Evolutionary conservation across 2,329 filamentous ascomycete species (phyloP), one percentile per base, ranked within the genome.

Genomic region (Pseudogymnoascus sp.): DNA sequence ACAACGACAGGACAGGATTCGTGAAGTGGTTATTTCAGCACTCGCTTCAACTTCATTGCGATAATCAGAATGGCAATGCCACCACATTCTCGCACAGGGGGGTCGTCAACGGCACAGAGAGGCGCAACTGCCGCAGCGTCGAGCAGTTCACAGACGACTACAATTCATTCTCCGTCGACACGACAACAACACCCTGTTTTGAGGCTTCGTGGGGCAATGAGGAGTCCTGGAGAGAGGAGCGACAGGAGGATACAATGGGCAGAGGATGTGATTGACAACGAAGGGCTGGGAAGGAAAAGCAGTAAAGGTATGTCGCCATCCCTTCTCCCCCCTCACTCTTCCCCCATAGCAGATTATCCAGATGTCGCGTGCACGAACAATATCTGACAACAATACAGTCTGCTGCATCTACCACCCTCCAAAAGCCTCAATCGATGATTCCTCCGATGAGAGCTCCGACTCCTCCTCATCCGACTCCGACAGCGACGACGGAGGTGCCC

Each of bases 341-440:
- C 28, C 21, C 8, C 21, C 21, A 25, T 18, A 44, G 10, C 40
- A 44, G 18, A 44, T 44, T 12, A 21, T 44, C 16, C 18, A 40
- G 5, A 40, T 23, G n/a, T 14, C 21, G 21, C 12, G 12, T 14
- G 42, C 42, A 42, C 37, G 25, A 59, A 34, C 25, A 44, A 40
- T 28, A 34, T 14, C 37, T 63, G 59, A 56, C 38, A 38, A 61
- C 5, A 8, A 40, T 37, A 64, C 66, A 96, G 95, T 97, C n/a
- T 99, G 95, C 82, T 99, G 95, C 76, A 99, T 99, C 75, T 99
- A 97, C 78, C 93, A 97, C 78, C 89, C 89, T 65, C 88, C 91
- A 5, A 89, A 89, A 69, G 84, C 82, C 10, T 86, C 91, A 3
- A 91, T 89, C 73, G 93, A 97, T 75, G 95, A 90, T 34, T 92